These are phyloP conservation scores for Ascochyta clinopodiicola DNA, from an alignment of 2,329 filamentous ascomycete species.

Conservation along the genomic window DNA sequence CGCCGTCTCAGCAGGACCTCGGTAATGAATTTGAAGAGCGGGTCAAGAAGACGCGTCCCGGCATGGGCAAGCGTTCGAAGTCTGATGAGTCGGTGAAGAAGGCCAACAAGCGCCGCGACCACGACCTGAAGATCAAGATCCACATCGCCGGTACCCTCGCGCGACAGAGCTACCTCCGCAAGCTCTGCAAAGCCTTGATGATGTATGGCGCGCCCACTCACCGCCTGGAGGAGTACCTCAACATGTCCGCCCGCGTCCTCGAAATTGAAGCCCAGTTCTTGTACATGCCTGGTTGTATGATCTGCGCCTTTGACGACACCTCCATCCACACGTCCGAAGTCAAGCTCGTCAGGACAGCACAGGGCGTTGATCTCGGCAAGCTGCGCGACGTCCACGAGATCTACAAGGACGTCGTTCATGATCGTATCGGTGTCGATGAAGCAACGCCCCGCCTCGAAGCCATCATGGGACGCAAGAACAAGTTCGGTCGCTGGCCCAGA, in stretches of 20 bases:
- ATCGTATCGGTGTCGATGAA: conserved; percentile 74
- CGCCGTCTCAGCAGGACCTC: conserved; percentile 50
- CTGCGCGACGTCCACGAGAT: conserved; percentile 76
- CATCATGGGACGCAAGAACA: conserved; percentile 64
- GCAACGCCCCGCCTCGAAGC: conserved; percentile 68
- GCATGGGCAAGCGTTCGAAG: conserved; percentile 45
- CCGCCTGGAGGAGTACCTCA: conserved; percentile 89
- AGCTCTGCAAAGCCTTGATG: conserved; percentile 87
- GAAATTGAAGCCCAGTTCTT: conserved; percentile 89
- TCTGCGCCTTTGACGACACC: conserved; percentile 83
- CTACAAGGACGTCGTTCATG: conserved; percentile 83
- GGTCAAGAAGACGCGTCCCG: conserved; percentile 48
- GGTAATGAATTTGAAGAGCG: conserved; percentile 52
- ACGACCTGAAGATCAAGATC: conserved; percentile 65
- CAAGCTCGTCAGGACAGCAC: conserved; percentile 71
- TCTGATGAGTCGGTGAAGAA: conserved; percentile 49
- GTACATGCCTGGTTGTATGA: conserved; percentile 92
- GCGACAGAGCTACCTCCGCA: conserved; percentile 82
- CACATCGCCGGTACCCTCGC: conserved; percentile 74
- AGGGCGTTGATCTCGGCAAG: conserved; percentile 76
- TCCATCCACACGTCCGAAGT: conserved; percentile 80
- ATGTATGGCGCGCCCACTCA: conserved; percentile 89
- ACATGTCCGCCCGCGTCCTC: conserved; percentile 85
- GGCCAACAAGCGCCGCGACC: conserved; percentile 47
- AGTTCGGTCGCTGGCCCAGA: conserved; percentile 56